Percentiles rank a stretch among this genome's conserved stretches.
phyloP scores from a whole-genome alignment of 2,329 filamentous ascomycete species.

The Capronia coronata region DNA sequence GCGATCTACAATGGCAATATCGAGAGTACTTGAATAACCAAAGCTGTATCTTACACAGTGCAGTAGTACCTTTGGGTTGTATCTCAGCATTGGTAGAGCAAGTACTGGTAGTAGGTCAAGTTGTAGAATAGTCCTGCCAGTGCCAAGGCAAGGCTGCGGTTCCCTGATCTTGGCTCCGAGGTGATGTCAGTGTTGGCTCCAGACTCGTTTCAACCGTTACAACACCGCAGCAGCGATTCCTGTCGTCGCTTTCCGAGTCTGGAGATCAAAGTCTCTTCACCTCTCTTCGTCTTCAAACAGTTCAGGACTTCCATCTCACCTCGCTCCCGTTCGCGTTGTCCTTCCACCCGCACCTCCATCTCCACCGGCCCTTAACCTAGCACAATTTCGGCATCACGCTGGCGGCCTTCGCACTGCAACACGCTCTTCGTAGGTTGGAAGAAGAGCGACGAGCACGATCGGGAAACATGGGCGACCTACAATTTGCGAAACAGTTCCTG shows the following conservation, averaged over 20 bases:
- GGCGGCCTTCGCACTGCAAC: slow-evolving; percentile 32
- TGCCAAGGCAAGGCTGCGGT: not conserved
- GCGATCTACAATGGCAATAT: too few relatives aligned
- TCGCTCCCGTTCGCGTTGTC: not conserved
- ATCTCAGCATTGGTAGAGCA: too few relatives aligned
- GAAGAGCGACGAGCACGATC: slow-evolving; percentile 40
- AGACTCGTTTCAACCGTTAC: not conserved
- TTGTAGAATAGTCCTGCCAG: not conserved
- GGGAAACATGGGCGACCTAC: slow-evolving; percentile 66
- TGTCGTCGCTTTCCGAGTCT: not conserved
- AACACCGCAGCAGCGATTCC: not conserved
- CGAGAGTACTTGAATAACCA: too few relatives aligned
- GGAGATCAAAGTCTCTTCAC: not conserved
- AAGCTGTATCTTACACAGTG: not conserved
- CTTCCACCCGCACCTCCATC: not conserved
- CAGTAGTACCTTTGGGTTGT: not conserved
- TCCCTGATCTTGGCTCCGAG: not conserved
- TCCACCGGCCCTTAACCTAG: not conserved
- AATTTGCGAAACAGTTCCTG: slow-evolving; percentile 80
- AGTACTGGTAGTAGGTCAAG: too few relatives aligned
- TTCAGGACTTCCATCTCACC: not conserved
- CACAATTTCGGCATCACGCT: slow-evolving; percentile 5
- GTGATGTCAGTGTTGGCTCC: slow-evolving; percentile 13
- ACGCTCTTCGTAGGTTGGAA: slow-evolving; percentile 41
- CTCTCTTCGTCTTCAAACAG: not conserved